Conservation (phyloP, 805 yeast genomes). For the Jamesozyma rosinii region DNA sequence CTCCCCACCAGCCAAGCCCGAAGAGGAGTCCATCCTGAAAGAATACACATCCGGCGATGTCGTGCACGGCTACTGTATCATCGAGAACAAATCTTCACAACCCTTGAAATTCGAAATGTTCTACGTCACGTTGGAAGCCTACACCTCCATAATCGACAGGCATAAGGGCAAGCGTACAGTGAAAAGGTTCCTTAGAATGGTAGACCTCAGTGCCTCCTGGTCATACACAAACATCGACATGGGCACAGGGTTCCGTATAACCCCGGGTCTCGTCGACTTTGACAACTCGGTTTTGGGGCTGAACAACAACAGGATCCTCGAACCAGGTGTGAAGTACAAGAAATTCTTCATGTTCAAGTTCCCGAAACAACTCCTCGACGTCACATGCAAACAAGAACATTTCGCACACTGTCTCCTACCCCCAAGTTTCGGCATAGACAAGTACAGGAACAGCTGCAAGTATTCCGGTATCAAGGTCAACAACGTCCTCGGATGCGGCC, state of each 20-base stretch:
- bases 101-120: constrained; percentile 52
- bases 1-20: constrained; percentile 14
- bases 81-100: constrained; percentile 34
- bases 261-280: constrained; percentile 15
- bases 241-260: constrained; percentile 34
- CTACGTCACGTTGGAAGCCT: constrained; percentile 48
- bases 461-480: constrained; percentile 23
- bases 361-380: constrained; percentile 45
- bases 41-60: constrained; percentile 51
- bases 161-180: constrained; percentile 13
- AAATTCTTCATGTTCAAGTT: constrained; percentile 50
- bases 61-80: constrained; percentile 40
- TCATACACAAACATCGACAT: constrained; percentile 38
- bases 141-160: constrained; percentile 22
- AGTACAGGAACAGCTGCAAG: constrained; percentile 17
- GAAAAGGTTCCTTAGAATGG: constrained; percentile 38
- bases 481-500: constrained; percentile 47
- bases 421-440: constrained; percentile 35
- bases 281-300: constrained; percentile 33
- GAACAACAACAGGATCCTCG: constrained; percentile 36
- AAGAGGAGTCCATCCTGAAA: constrained; percentile 29
- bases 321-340: constrained; percentile 42
- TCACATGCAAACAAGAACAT: constrained; percentile 38
- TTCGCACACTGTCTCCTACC: constrained; percentile 30
- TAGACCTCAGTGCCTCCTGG: constrained; percentile 46